phyloP scores from a whole-genome alignment of 2,329 filamentous ascomycete species.

The Fusarium armeniacum region DNA sequence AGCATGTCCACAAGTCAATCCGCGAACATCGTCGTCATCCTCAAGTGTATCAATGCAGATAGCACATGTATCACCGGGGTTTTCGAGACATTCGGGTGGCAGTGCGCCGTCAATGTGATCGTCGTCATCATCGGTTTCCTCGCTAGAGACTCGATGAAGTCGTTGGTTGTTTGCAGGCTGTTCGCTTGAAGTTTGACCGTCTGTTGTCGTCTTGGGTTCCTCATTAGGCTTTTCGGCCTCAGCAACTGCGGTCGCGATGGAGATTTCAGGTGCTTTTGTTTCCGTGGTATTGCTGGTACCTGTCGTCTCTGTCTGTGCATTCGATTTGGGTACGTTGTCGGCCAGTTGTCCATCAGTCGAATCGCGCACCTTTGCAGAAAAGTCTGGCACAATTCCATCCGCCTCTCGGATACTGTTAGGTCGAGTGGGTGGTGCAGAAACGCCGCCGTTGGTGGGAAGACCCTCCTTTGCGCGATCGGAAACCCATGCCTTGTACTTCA shows the following conservation, averaged over 20 bases:
- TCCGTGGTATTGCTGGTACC: constrained; percentile 20
- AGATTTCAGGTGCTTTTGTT: constrained; percentile 35
- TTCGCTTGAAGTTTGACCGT: constrained; percentile 47
- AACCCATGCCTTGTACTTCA: constrained; percentile 97
- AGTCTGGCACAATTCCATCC: constrained; percentile 66
- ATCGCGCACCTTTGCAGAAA: constrained; percentile 61
- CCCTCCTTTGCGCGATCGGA: constrained; percentile 85
- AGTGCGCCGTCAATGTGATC: constrained; percentile 87
- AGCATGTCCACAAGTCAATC: constrained; percentile 94
- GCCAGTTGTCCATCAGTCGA: constrained; percentile 60
- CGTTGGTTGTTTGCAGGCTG: constrained; percentile 45
- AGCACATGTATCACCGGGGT: constrained; percentile 92
- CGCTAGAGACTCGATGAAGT: constrained; percentile 61
- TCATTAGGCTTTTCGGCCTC: constrained; percentile 47
- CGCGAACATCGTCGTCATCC: constrained; percentile 94
- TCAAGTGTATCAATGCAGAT: constrained; percentile 96
- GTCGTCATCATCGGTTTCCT: constrained; percentile 76
- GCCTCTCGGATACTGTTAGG: constrained; percentile 80
- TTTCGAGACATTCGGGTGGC: constrained; percentile 82
- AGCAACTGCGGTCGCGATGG: constrained; percentile 33
- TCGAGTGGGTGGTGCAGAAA: constrained; percentile 79
- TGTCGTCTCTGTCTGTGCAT: constrained; percentile 41
- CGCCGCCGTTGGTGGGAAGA: constrained; percentile 85
- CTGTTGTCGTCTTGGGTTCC: constrained; percentile 24
- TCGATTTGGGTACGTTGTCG: constrained; percentile 40